Evolutionary conservation across 148 eudicot genomes (phyloP).

Genomic region (Heliosperma pusillum): DNA sequence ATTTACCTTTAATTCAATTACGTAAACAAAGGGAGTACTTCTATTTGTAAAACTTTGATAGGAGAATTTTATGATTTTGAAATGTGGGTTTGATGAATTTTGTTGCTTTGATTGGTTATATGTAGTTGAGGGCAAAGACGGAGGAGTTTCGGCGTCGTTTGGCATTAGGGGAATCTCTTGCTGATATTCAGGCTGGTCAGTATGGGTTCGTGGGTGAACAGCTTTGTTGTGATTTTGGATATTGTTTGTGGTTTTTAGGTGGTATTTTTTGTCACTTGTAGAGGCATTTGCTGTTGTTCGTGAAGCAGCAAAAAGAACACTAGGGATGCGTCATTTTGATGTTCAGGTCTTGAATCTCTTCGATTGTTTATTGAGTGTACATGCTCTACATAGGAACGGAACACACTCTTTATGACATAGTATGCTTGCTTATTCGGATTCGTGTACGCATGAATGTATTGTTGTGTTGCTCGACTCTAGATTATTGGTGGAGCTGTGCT

Average conservation of each 20-base stretch:
- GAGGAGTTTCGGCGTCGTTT: slow-evolving; percentile 71
- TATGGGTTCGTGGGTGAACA: slow-evolving; percentile 3
- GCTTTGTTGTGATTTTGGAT: background rate
- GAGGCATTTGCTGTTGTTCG: slow-evolving; percentile 99
- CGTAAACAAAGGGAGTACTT: no score
- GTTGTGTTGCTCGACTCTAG: slow-evolving; percentile 34
- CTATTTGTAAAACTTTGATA: no score
- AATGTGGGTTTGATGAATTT: slow-evolving; percentile 12
- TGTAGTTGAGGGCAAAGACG: slow-evolving; percentile 78
- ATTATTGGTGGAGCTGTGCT: slow-evolving; percentile 99
- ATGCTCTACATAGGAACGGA: background rate
- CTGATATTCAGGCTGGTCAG: slow-evolving; percentile 92
- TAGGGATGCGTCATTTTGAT: slow-evolving; percentile 99
- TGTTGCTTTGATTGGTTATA: slow-evolving; percentile 9
- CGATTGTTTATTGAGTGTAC: background rate
- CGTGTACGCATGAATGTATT: background rate
- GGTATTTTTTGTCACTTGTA: slow-evolving; percentile 29
- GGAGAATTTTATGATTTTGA: background rate
- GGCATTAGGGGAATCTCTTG: slow-evolving; percentile 69
- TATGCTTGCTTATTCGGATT: background rate
- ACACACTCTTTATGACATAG: background rate
- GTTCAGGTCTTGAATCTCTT: slow-evolving; percentile 59
- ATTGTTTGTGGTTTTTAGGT: slow-evolving; percentile 1
- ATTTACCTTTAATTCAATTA: no score
- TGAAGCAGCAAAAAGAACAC: slow-evolving; percentile 93